phyloP scores from a whole-genome alignment of 2,329 filamentous ascomycete genomes.

The Pseudopithomyces chartarum region DNA sequence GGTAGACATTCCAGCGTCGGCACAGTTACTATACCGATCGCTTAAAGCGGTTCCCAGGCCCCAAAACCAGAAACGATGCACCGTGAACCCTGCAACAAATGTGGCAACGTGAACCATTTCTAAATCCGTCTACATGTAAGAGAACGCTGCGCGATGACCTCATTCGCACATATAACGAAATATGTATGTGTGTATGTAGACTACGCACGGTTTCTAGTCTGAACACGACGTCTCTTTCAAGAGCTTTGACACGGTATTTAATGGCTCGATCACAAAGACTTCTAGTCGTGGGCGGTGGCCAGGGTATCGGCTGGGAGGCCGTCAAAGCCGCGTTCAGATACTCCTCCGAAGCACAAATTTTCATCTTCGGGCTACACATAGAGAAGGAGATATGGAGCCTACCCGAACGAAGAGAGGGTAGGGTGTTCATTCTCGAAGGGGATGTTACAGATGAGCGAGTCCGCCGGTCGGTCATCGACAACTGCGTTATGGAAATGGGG shows the following conservation, averaged over 20 bases:
- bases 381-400: slow-evolving; percentile 1
- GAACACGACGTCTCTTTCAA: too few species aligned
- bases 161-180: too few species aligned
- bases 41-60: too few species aligned
- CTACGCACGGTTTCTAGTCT: too few species aligned
- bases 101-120: too few species aligned
- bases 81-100: too few species aligned
- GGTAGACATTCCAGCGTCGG: background rate
- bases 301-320: slow-evolving; percentile 27
- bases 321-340: slow-evolving; percentile 17
- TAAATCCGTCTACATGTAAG: too few species aligned
- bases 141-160: too few species aligned
- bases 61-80: too few species aligned
- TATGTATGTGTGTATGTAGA: too few species aligned
- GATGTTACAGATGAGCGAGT: slow-evolving; percentile 13
- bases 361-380: slow-evolving; percentile 13
- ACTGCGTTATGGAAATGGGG: slow-evolving; percentile 18
- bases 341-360: slow-evolving; percentile 5
- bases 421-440: slow-evolving; percentile 4
- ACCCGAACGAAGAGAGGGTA: slow-evolving; percentile 3
- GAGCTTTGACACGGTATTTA: background rate
- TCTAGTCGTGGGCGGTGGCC: slow-evolving; percentile 29
- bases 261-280: slow-evolving; percentile 19
- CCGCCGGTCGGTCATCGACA: slow-evolving; percentile 13
- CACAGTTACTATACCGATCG: background rate